phyloP scores from a whole-genome alignment of 1,284 basidiomycete species.

The Hypsizygus ulmarius region DNA sequence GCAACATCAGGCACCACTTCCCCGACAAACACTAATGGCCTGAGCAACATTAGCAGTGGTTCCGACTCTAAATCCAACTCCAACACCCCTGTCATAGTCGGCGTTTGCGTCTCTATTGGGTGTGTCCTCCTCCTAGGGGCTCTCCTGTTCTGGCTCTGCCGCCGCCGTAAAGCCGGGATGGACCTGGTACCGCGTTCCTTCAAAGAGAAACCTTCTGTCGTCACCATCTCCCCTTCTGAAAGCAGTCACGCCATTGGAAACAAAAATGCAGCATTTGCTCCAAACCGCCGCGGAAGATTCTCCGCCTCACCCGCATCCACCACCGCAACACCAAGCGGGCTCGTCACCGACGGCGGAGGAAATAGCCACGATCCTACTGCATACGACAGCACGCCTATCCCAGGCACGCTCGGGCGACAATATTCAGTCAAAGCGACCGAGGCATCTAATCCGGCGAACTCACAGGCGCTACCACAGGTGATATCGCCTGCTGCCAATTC shows the following conservation, averaged over 20 bases:
- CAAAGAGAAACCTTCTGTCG: neutral
- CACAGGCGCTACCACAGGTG: neutral
- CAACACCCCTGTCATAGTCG: conserved; percentile 24
- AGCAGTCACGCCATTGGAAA: neutral
- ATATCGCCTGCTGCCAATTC: neutral
- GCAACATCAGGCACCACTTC: neutral
- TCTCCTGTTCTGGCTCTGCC: conserved; percentile 55
- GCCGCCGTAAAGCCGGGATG: conserved; percentile 7
- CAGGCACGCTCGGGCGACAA: too few relatives aligned
- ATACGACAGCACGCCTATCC: neutral
- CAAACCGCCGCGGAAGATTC: too few relatives aligned
- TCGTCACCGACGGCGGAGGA: too few relatives aligned
- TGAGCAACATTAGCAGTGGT: conserved; percentile 10
- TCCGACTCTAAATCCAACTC: conserved; percentile 10
- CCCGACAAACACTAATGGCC: neutral
- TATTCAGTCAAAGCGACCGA: neutral
- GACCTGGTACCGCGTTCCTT: conserved; percentile 3
- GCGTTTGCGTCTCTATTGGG: conserved; percentile 22
- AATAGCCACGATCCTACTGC: too few relatives aligned
- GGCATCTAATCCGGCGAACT: neutral
- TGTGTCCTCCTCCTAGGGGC: conserved; percentile 76
- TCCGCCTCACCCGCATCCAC: neutral
- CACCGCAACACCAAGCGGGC: neutral
- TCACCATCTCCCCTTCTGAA: neutral
- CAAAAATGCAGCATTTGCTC: neutral